phyloP scores from a whole-genome alignment of 2,329 filamentous ascomycete genomes.

The Xylariaceae sp. region DNA sequence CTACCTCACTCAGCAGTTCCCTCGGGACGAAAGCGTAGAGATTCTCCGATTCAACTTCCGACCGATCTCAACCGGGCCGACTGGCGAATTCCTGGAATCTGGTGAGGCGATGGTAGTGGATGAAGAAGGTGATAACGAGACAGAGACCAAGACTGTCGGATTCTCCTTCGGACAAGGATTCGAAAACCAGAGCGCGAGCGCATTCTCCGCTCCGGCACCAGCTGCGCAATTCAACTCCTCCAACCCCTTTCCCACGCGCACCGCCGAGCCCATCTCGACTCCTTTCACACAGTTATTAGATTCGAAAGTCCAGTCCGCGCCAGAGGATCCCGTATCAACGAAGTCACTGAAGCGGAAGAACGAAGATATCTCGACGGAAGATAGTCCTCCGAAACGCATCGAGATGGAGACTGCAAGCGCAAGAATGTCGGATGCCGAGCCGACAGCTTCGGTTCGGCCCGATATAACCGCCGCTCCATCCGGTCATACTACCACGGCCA shows the following conservation, averaged over 20 bases:
- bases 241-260: slow-evolving; percentile 7
- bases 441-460: slow-evolving; percentile 4
- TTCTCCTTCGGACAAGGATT: slow-evolving; percentile 26
- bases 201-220: slow-evolving; percentile 12
- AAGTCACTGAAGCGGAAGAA: slow-evolving; percentile 41
- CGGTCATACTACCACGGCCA: not conserved
- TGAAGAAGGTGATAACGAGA: slow-evolving; percentile 26
- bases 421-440: slow-evolving; percentile 9
- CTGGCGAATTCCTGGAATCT: slow-evolving; percentile 33
- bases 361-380: slow-evolving; percentile 34
- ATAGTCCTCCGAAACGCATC: slow-evolving; percentile 35
- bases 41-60: slow-evolving; percentile 59
- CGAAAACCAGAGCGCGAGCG: slow-evolving; percentile 11
- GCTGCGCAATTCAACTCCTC: slow-evolving; percentile 9
- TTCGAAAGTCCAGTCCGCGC: slow-evolving; percentile 23
- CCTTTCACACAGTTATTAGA: slow-evolving; percentile 24
- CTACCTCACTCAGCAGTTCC: slow-evolving; percentile 64
- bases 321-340: slow-evolving; percentile 12
- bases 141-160: slow-evolving; percentile 18
- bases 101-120: slow-evolving; percentile 34
- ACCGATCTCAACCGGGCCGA: slow-evolving; percentile 30
- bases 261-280: slow-evolving; percentile 15
- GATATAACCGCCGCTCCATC: not conserved
- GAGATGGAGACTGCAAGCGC: slow-evolving; percentile 33
- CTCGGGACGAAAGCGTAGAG: slow-evolving; percentile 62